A percentile compares a stretch with the other conserved stretches of the same genome.
These are phyloP conservation scores for Lolium multiflorum DNA, from an alignment of 176 grass and related monocot species.

Conservation along the genomic window DNA sequence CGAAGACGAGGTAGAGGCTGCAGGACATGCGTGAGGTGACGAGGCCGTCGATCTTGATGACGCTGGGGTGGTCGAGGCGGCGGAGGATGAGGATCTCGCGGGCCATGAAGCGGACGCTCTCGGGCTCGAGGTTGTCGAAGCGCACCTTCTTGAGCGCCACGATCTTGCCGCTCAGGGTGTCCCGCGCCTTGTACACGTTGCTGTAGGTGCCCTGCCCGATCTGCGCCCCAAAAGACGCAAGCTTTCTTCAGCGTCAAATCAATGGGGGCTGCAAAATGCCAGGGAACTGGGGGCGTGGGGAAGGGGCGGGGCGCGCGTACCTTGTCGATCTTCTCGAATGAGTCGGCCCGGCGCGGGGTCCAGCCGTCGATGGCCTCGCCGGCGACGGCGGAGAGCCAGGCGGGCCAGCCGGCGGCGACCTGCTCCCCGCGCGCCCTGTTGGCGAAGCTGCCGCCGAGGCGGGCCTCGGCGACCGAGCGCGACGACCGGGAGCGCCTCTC, in stretches of 20 bases:
- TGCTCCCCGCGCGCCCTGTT: constrained; percentile 74
- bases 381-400: constrained; percentile 78
- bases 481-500: constrained; percentile 50
- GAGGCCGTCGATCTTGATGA: constrained; percentile 74
- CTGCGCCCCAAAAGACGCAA: constrained; percentile 45
- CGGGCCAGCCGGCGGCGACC: constrained; percentile 78
- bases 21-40: constrained; percentile 86
- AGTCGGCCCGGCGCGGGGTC: constrained; percentile 70
- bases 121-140: constrained; percentile 87
- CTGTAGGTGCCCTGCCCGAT: constrained; percentile 90
- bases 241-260: constrained; percentile 36
- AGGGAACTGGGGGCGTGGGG: background rate
- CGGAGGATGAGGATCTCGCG: constrained; percentile 85
- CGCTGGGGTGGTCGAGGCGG: constrained; percentile 79
- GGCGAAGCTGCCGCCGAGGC: constrained; percentile 58
- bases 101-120: constrained; percentile 88
- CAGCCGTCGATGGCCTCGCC: constrained; percentile 81
- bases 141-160: constrained; percentile 90
- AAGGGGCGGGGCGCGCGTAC: constrained; percentile 20
- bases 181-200: constrained; percentile 89
- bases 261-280: constrained; percentile 38
- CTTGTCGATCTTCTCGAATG: constrained; percentile 96
- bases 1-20: constrained; percentile 85
- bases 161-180: constrained; percentile 68
- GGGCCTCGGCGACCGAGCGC: constrained; percentile 33